A percentile compares a stretch with the other conserved stretches of the same genome.
These are phyloP conservation scores for Chamaecrista fasciculata DNA, from an alignment of 306 rosid genomes.

Conservation along the genomic window DNA sequence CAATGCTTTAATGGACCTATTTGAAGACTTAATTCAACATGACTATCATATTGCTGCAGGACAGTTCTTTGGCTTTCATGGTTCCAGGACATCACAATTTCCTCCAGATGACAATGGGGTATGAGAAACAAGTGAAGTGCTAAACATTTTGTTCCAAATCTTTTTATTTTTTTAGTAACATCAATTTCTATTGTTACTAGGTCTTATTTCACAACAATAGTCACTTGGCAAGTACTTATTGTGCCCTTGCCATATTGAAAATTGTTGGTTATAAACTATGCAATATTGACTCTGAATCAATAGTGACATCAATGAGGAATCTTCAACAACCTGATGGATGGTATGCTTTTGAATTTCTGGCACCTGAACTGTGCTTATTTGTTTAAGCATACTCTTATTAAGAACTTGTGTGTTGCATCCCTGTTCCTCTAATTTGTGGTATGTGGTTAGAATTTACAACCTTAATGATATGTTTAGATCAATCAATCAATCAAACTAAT, in stretches of 20 bases:
- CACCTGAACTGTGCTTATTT: background rate
- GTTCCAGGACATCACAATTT: slow-evolving; percentile 74
- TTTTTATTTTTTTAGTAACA: background rate
- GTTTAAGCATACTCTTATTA: background rate
- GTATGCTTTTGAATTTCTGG: slow-evolving; percentile 41
- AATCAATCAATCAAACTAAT: no score
- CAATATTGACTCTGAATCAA: slow-evolving; percentile 44
- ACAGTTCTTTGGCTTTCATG: slow-evolving; percentile 77
- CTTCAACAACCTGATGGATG: slow-evolving; percentile 99
- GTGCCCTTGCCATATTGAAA: slow-evolving; percentile 78
- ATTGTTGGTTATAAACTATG: slow-evolving; percentile 70
- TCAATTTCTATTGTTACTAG: slow-evolving; percentile 35
- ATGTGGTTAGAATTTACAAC: slow-evolving; percentile 3
- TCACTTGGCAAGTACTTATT: slow-evolving; percentile 91
- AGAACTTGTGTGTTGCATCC: background rate
- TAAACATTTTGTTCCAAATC: background rate
- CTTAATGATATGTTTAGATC: slow-evolving; percentile 3
- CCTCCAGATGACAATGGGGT: slow-evolving; percentile 65
- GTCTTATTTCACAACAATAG: slow-evolving; percentile 54
- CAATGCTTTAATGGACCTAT: slow-evolving; percentile 3
- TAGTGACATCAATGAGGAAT: slow-evolving; percentile 68
- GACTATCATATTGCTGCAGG: slow-evolving; percentile 52
- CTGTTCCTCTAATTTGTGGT: background rate
- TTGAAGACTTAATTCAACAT: background rate
- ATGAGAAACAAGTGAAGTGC: slow-evolving; percentile 24